These are phyloP conservation scores for Fusarium sp. DNA, from an alignment of 2,329 filamentous ascomycete species.

Conservation along the genomic window DNA sequence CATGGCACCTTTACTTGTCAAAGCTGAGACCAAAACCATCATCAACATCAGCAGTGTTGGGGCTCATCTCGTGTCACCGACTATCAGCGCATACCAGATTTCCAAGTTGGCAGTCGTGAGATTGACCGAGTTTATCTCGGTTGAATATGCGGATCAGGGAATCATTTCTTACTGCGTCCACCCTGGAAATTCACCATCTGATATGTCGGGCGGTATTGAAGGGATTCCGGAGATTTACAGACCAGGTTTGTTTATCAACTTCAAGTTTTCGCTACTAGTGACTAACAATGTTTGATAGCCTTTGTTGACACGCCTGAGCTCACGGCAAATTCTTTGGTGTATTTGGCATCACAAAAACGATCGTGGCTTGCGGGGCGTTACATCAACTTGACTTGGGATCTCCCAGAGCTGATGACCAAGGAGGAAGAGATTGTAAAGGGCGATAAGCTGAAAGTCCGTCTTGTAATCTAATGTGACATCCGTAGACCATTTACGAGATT, in stretches of 20 bases:
- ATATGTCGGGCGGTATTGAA: conserved; percentile 7
- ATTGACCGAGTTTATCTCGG: conserved; percentile 24
- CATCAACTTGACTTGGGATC: conserved; percentile 33
- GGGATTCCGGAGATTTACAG: not conserved
- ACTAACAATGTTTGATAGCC: not conserved
- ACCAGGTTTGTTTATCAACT: not conserved
- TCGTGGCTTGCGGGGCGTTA: conserved; percentile 26
- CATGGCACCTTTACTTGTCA: conserved; percentile 3
- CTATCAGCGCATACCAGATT: conserved; percentile 26
- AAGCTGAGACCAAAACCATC: not conserved
- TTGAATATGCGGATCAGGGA: conserved; percentile 5
- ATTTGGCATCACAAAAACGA: conserved; percentile 4
- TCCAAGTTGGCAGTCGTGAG: conserved; percentile 29
- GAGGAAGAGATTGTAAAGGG: not conserved
- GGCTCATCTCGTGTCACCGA: conserved; percentile 14
- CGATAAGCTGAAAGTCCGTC: conserved; percentile 15
- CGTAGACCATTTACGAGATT: rapidly evolving
- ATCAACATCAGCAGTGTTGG: conserved; percentile 20
- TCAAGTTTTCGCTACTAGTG: rapidly evolving
- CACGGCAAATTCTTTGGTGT: conserved; percentile 25
- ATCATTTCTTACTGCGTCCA: conserved; percentile 16
- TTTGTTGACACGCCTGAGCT: conserved; percentile 28
- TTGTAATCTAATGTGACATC: not conserved
- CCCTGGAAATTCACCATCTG: conserved; percentile 26
- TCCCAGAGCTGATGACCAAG: conserved; percentile 25